A percentile compares a stretch with the other conserved stretches of the same genome.
These are phyloP conservation scores for Secale cereale DNA, from an alignment of 176 grass and related monocot species.

Conservation along the genomic window DNA sequence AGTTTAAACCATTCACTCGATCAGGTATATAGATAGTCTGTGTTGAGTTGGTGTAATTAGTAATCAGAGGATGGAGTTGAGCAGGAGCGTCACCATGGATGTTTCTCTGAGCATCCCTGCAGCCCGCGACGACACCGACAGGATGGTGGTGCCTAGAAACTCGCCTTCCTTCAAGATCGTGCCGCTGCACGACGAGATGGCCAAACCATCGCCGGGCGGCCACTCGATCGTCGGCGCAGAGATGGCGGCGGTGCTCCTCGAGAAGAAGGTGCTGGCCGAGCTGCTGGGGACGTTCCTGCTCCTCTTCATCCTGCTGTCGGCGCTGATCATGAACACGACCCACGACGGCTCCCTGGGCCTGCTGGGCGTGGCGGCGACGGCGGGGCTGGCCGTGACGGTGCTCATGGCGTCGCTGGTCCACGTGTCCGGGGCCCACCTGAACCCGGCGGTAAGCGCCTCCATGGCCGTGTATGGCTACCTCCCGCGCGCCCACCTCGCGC, in stretches of 20 bases:
- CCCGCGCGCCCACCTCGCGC: constrained; percentile 36
- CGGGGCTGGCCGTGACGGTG: constrained; percentile 31
- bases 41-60: too few species aligned
- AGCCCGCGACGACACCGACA: too few species aligned
- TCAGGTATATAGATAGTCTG: too few species aligned
- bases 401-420: constrained; percentile 46
- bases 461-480: constrained; percentile 46
- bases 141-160: background rate
- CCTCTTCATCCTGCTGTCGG: constrained; percentile 44
- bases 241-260: background rate
- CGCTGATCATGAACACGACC: constrained; percentile 45
- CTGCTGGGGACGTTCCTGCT: constrained; percentile 69
- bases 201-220: background rate
- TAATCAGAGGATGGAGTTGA: background rate
- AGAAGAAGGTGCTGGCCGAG: constrained; percentile 41
- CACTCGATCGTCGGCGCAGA: too few species aligned
- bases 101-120: constrained; percentile 8
- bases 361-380: constrained; percentile 22
- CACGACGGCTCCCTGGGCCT: constrained; percentile 29
- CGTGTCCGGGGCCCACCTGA: constrained; percentile 57
- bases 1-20: too few species aligned
- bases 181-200: background rate
- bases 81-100: constrained; percentile 16
- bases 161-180: background rate
- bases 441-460: constrained; percentile 52